phyloP scores from a whole-genome alignment of 192 early-diverging fungal genomes.

The Thamnidium elegans region DNA sequence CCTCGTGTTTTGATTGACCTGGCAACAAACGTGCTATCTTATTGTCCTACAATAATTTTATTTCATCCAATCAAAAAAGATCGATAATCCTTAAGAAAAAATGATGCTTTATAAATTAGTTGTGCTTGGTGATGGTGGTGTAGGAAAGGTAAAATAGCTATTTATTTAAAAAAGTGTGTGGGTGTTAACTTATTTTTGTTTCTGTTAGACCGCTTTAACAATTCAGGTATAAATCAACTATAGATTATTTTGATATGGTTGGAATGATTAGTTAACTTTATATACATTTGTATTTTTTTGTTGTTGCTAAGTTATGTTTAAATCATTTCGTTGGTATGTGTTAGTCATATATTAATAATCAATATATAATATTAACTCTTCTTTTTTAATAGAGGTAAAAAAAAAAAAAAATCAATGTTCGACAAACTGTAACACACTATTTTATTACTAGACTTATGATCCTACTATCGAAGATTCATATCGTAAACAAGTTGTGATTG shows the following conservation, averaged over 20 bases:
- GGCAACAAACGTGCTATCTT: not conserved
- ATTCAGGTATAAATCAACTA: slow-evolving; percentile 27
- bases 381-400: slow-evolving; percentile 1
- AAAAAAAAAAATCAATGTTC: not conserved
- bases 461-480: slow-evolving; percentile 99
- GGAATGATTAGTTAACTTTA: slow-evolving; percentile 2
- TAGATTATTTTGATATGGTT: not conserved
- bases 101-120: slow-evolving; percentile 98
- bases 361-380: not conserved
- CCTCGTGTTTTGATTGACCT: not conserved
- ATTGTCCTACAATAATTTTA: not conserved
- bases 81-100: slow-evolving; percentile 3
- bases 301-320: slow-evolving; percentile 33
- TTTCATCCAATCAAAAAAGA: slow-evolving; percentile 1
- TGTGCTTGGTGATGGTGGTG: slow-evolving; percentile 90
- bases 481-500: slow-evolving; percentile 95
- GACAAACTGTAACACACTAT: not conserved
- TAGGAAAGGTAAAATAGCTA: slow-evolving; percentile 49
- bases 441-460: slow-evolving; percentile 74
- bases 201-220: slow-evolving; percentile 38
- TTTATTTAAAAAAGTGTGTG: not conserved
- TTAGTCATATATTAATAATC: not conserved
- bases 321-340: slow-evolving; percentile 44
- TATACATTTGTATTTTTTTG: no score
- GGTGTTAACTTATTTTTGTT: not conserved